Evolutionary conservation across 1,284 basidiomycete species (phyloP), one percentile per base, ranked within the genome.

Genomic region (Ustilago shanxiensis): DNA sequence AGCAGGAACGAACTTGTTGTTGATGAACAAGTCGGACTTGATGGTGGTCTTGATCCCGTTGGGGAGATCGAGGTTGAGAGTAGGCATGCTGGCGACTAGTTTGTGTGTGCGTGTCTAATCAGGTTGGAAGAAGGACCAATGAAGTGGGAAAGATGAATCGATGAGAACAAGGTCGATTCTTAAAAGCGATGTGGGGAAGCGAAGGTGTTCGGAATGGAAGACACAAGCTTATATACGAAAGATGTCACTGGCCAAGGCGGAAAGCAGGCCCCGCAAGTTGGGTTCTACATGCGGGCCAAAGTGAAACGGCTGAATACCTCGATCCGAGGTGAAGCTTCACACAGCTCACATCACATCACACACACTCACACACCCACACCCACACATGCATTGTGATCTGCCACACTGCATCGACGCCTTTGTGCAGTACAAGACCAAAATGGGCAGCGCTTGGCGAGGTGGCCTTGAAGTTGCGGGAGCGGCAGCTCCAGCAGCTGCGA

Each of bases 11-110:
- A 81, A 83, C 70, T 83, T 70, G 80, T 80, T 80, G 79, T 83
- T 83, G 75, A 83, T 83, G 67, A 81, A 83, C 52, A 83, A 54
- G 55, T 82, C 82, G 49, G 77, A 64, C 56, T 77, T 60, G 61
- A 83, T 56, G 65, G 79, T 76, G 31, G 79, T 37, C 79, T 69
- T 67, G 79, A 81, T 77, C 37, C 79, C 79, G 49, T 67, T 77
- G 58, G 82, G 83, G 77, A 87, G 85, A 56, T 79, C 75, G 59
- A 87, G 84, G 54, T 76, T 79, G 57, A 86, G 55, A 45, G 64
- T 80, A 6, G 80, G 76, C 76, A 78, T 78, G 37, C 16, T 72
- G 66, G 56, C 22, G n/a, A n/a, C n/a, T 51, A 35, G 31, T 31
- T 60, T 37, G 11, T 7, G 41, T 20, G 41, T n/a, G 41, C 18